Conservation (phyloP, 2,329 filamentous ascomycete genomes). For the Rachicladosporium sp. region DNA sequence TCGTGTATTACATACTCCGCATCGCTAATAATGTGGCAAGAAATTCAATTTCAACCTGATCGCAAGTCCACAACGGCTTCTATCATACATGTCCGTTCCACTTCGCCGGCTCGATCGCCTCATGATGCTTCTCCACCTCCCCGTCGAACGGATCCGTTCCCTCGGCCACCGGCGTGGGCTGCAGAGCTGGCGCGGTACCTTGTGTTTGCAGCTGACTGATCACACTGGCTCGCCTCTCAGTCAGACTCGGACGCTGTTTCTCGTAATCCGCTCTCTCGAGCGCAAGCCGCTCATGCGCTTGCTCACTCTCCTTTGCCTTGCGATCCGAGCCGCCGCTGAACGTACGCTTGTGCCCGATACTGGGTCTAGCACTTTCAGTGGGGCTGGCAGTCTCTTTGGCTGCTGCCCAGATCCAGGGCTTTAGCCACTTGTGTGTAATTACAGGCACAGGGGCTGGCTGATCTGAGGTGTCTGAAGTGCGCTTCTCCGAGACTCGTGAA, state of each 20-base stretch:
- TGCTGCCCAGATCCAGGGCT: constrained; percentile 1
- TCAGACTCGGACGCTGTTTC: constrained; percentile 10
- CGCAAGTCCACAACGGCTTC: too few relatives aligned
- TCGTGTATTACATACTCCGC: too few relatives aligned
- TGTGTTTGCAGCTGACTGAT: constrained; percentile 1
- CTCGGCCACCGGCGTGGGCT: background rate
- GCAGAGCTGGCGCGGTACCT: constrained; percentile 1
- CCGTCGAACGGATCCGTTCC: too few relatives aligned
- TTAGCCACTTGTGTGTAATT: background rate
- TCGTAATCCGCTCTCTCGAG: constrained; percentile 24
- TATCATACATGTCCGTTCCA: too few relatives aligned
- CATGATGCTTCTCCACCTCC: too few relatives aligned
- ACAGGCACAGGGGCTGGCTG: constrained; percentile 8
- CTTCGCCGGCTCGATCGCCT: too few relatives aligned
- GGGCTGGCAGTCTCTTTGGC: constrained; percentile 7
- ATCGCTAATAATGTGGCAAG: too few relatives aligned
- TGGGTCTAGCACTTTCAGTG: constrained; percentile 4
- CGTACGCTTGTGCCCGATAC: constrained; percentile 14
- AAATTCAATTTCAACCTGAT: too few relatives aligned
- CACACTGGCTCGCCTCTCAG: constrained; percentile 11
- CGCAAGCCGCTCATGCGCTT: constrained; percentile 27
- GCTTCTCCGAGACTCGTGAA: background rate
- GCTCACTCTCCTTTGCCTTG: constrained; percentile 21
- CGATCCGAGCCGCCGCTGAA: constrained; percentile 21
- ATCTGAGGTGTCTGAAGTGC: constrained; percentile 2